Base-by-base conservation (phyloP, 2,329 filamentous ascomycete genomes). In the Aureobasidium sp. region DNA sequence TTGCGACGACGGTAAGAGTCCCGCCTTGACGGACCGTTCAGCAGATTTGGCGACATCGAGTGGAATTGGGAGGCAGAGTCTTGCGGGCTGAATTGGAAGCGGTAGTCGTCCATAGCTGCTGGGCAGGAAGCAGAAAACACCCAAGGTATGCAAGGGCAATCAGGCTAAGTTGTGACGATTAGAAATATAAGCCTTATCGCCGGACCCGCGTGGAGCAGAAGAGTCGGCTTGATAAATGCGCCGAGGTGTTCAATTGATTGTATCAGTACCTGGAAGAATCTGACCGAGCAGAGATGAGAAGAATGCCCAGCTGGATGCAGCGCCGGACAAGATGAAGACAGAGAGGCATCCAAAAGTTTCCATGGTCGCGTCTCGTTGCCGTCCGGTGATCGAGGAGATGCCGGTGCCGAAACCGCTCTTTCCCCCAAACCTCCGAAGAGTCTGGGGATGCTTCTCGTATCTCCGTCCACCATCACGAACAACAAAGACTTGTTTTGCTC, bases 1-100 rank as follows among this genome's bases (percentile, higher is more conserved):
- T 63, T 64, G 27, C 64, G 53, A n/a, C 63, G 63, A 8, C 64
- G 59, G 29, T 62, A 54, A 9, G 61, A 62, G 13, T 62, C 61
- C 14, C 47, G 55, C 21, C 61, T 39, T 9, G 48, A 42, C 3
- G 61, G 53, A 4, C 29, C 55, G 44, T 47, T 27, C 37, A 59
- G 30, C 51, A 59, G 16, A 27, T 49, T 53, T 5, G 54, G 60
- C 51, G 60, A 37, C 50, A 55, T 54, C 4, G 49, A 55, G 45
- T 41, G 29, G n/a, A 59, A 42, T 5, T 50, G 36, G 36, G 16
- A 42, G 57, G 36, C 14, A n/a, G 44, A 41, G 34, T 59, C 44
- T 34, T 36, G 36, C 25, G 45, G 44, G 25, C 45, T 59, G 57
- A 50, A 59, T 36, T 49, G 57, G 25, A 27, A 41, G 57, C 57